Conservation (phyloP, 2,329 filamentous ascomycete species). For the Alternaria incomplexa region DNA sequence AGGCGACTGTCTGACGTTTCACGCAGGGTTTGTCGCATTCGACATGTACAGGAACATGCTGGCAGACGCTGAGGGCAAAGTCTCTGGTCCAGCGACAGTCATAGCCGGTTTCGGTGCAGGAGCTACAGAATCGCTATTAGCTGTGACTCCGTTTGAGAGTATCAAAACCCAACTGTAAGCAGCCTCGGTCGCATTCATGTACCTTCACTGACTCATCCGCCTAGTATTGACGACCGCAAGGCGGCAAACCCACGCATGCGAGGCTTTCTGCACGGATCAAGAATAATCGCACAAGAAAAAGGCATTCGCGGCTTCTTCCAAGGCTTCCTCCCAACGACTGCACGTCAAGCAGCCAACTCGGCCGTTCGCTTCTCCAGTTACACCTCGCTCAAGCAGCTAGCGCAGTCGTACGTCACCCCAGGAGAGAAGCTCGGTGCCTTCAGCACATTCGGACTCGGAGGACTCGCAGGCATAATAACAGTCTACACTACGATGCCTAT, state of each 20-base stretch:
- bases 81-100: conserved; percentile 88
- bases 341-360: conserved; percentile 91
- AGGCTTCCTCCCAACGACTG: conserved; percentile 93
- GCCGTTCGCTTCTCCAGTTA: conserved; percentile 91
- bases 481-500: conserved; percentile 76
- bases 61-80: conserved; percentile 81
- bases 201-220: not conserved
- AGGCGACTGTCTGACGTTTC: conserved; percentile 4
- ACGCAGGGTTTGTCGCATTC: conserved; percentile 85
- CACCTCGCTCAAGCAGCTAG: conserved; percentile 87
- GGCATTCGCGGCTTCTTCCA: conserved; percentile 95
- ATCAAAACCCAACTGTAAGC: conserved; percentile 88
- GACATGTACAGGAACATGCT: conserved; percentile 90
- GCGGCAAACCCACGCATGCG: conserved; percentile 81
- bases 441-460: conserved; percentile 90
- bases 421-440: conserved; percentile 91
- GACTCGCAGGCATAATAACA: conserved; percentile 86
- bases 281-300: conserved; percentile 85
- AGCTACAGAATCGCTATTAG: conserved; percentile 89
- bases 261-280: conserved; percentile 89
- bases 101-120: conserved; percentile 94
- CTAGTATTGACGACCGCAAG: conserved; percentile 92
- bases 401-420: conserved; percentile 88
- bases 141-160: conserved; percentile 95
- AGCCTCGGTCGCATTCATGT: not conserved